Percentiles rank a stretch among this genome's conserved stretches.
Conservation (phyloP, 345 rosid genomes). For the Xanthoceras sorbifolium region DNA sequence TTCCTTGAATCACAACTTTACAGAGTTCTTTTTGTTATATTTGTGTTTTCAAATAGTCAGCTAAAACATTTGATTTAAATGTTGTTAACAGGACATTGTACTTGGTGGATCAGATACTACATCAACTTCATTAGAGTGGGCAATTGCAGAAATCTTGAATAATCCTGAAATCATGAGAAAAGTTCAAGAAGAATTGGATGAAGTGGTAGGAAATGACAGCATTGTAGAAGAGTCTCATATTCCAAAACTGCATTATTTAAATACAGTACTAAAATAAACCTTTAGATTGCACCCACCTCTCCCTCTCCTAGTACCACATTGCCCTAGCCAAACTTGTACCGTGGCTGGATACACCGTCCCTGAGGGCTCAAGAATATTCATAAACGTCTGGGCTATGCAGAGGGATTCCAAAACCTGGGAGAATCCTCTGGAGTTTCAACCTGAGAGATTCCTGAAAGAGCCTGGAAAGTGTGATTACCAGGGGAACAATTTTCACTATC, state of each 20-base stretch:
- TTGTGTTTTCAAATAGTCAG: no score
- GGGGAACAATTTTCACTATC: constrained; percentile 13
- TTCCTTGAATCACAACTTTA: no score
- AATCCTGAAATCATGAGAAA: constrained; percentile 14
- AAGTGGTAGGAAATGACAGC: constrained; percentile 20
- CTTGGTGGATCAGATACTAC: not conserved
- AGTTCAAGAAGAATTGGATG: constrained; percentile 4
- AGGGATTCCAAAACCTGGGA: constrained; percentile 20
- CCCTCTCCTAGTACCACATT: constrained; percentile 19
- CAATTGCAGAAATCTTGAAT: constrained; percentile 16
- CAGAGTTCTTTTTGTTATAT: no score
- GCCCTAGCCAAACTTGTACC: not conserved
- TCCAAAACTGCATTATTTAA: constrained; percentile 4
- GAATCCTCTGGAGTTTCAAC: constrained; percentile 17
- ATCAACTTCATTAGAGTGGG: not conserved
- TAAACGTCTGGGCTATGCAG: constrained; percentile 15
- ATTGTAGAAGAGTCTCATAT: constrained; percentile 24
- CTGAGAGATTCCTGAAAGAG: not conserved
- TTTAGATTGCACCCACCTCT: constrained; percentile 10
- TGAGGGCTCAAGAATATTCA: constrained; percentile 9
- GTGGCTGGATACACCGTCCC: constrained; percentile 24
- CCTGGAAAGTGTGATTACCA: not conserved
- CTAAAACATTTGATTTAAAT: not conserved
- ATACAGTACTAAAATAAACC: constrained; percentile 17
- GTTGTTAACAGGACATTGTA: not conserved